These are phyloP conservation scores for Linnemannia zychae DNA, from an alignment of 192 early-diverging fungal genomes.

Conservation along the genomic window DNA sequence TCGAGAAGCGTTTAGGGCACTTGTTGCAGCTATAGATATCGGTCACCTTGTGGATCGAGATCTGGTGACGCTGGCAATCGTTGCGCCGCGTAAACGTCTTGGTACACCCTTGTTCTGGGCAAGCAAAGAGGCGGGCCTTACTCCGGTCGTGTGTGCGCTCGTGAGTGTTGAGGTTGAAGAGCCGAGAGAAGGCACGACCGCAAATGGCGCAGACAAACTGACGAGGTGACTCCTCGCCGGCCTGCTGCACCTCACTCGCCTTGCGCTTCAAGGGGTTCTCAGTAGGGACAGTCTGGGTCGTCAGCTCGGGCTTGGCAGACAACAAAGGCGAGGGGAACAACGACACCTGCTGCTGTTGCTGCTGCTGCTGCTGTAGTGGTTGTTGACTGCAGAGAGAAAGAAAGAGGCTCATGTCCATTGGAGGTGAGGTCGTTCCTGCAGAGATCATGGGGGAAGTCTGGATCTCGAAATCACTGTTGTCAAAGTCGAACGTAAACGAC, in stretches of 20 bases:
- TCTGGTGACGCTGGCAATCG: slow-evolving; percentile 79
- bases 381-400: slow-evolving; percentile 37
- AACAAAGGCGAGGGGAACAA: neutral
- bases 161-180: slow-evolving; percentile 88
- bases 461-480: slow-evolving; percentile 8
- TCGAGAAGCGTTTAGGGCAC: slow-evolving; percentile 67
- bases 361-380: slow-evolving; percentile 15
- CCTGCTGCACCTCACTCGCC: slow-evolving; percentile 33
- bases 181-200: slow-evolving; percentile 77
- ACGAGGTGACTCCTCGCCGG: slow-evolving; percentile 31
- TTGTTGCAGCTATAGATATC: slow-evolving; percentile 64
- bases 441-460: slow-evolving; percentile 15
- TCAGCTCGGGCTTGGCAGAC: neutral
- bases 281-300: neutral
- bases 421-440: slow-evolving; percentile 27
- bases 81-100: slow-evolving; percentile 83
- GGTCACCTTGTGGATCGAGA: slow-evolving; percentile 65
- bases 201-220: slow-evolving; percentile 74
- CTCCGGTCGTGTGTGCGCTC: slow-evolving; percentile 74
- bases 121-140: slow-evolving; percentile 70
- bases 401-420: slow-evolving; percentile 38
- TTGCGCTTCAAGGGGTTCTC: slow-evolving; percentile 52
- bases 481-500: slow-evolving; percentile 39
- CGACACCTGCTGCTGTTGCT: neutral
- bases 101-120: slow-evolving; percentile 66